Conservation (phyloP, 2,329 filamentous ascomycete species). For the Colletotrichum eremochloae region DNA sequence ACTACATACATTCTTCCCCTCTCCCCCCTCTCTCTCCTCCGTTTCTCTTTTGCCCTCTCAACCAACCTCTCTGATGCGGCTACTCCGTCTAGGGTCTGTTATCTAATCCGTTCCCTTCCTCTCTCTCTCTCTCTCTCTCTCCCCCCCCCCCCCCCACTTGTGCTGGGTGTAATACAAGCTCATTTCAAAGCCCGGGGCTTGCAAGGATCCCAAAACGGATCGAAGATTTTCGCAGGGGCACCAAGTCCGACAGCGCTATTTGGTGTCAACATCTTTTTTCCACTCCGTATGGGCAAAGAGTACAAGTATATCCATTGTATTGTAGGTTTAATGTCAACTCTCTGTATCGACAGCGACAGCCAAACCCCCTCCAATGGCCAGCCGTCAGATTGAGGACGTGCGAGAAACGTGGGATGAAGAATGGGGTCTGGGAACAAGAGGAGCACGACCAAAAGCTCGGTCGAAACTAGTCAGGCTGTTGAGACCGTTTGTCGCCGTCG, state of each 20-base stretch:
- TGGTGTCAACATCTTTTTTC: not conserved
- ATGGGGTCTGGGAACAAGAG: slow-evolving; percentile 7
- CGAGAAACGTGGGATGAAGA: slow-evolving; percentile 7
- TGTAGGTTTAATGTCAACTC: not conserved
- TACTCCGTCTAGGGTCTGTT: not conserved
- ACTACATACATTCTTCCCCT: slow-evolving; percentile 2
- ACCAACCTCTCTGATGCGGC: not conserved
- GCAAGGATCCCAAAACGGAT: slow-evolving; percentile 2
- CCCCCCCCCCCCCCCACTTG: too few relatives aligned
- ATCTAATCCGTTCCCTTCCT: not conserved
- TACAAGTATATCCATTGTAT: not conserved
- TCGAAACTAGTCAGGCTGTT: slow-evolving; percentile 19
- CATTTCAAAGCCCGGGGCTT: slow-evolving; percentile 17
- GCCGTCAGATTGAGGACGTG: not conserved
- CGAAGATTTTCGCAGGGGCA: slow-evolving; percentile 15
- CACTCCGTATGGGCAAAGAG: not conserved
- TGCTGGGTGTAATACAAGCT: slow-evolving; percentile 4
- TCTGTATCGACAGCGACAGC: not conserved
- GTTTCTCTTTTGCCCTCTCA: not conserved
- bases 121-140: not conserved
- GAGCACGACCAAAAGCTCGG: slow-evolving; percentile 21
- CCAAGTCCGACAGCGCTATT: not conserved
- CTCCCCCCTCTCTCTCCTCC: not conserved
- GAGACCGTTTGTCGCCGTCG: not conserved
- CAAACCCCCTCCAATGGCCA: too few relatives aligned